Evolutionary conservation across 1,284 basidiomycete species (phyloP), one percentile per base, ranked within the genome.

Genomic region (Meripilus lineatus): DNA sequence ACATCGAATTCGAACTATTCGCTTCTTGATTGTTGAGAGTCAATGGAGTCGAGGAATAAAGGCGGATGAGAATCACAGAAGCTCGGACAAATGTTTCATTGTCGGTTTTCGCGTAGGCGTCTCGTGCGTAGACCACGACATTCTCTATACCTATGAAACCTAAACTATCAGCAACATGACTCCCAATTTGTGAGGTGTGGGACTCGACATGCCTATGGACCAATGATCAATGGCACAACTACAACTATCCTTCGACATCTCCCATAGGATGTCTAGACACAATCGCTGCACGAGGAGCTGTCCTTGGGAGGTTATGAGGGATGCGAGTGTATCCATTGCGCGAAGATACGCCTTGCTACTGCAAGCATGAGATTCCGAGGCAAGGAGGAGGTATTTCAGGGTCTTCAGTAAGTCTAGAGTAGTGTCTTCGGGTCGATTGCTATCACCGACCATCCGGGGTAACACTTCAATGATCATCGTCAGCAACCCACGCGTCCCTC

Each of bases 161-260:
- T 26, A 15, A 25, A 25, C 23, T 32, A 6, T n/a, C 8, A 21
- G 22, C 4, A 43, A 24, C 14, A 43, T 20, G 7, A 11, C 21
- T 6, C n/a, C 10, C 22, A 21, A 14, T 15, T 18, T 25, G 18
- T 26, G 6, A 40, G 18, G 11, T 5, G 10, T 8, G 22, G 33
- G 5, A 21, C 11, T n/a, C 10, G 21, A 21, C 43, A 20, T 21
- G 48, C 49, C 47, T 32, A 45, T 39, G 8, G 49, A 40, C 26
- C 49, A 50, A 24, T 48, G 46, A 23, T 35, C 26, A 30, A 42
- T 26, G n/a, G n/a, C n/a, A n/a, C n/a, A n/a, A 28, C 48, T 50
- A 33, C 46, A 50, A 15, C 46, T 37, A 14, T 44, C 20, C 4
- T 40, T n/a, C 15, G 49, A 42, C 46, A 50, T 38, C 22, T 48